A percentile compares a stretch with the other conserved stretches of the same genome.
Evolutionary conservation across 495 filamentous ascomycete species (phyloP).

Genomic region (Xylaria longipes): DNA sequence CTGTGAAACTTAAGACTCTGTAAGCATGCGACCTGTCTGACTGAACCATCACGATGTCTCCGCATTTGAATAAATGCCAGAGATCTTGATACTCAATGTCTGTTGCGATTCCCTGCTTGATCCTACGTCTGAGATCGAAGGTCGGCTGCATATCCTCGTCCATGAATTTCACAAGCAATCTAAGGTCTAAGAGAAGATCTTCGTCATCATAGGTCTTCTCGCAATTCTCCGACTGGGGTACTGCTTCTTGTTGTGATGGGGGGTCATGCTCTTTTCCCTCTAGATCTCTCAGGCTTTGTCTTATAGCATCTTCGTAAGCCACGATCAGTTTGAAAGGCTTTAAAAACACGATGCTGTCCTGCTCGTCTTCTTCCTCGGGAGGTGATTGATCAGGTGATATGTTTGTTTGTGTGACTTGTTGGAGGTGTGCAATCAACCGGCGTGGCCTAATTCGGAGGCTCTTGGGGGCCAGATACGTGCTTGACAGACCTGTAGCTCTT

Average conservation of each 20-base stretch:
- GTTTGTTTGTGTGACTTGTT: neutral
- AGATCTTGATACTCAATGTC: slow-evolving; percentile 18
- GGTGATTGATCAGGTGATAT: neutral
- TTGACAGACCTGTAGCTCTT: neutral
- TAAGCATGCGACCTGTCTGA: slow-evolving; percentile 15
- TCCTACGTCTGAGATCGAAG: neutral
- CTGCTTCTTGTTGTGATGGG: neutral
- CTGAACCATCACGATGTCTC: neutral
- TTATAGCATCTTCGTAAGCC: slow-evolving; percentile 1
- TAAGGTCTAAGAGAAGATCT: slow-evolving; percentile 17
- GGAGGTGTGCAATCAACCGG: slow-evolving; percentile 2
- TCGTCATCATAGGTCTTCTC: neutral
- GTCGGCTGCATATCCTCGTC: slow-evolving; percentile 14
- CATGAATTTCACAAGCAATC: slow-evolving; percentile 16
- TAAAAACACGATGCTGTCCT: slow-evolving; percentile 3
- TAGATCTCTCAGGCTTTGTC: neutral
- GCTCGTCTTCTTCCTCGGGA: neutral
- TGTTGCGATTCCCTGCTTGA: slow-evolving; percentile 7
- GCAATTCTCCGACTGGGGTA: neutral
- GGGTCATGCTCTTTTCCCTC: neutral
- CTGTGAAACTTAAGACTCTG: slow-evolving; percentile 17
- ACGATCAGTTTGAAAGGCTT: slow-evolving; percentile 10
- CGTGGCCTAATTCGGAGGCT: slow-evolving; percentile 6
- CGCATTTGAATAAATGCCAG: slow-evolving; percentile 13
- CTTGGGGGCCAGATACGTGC: neutral